Base-by-base conservation (phyloP, 2,329 filamentous ascomycete species). In the Talaromyces sp. region DNA sequence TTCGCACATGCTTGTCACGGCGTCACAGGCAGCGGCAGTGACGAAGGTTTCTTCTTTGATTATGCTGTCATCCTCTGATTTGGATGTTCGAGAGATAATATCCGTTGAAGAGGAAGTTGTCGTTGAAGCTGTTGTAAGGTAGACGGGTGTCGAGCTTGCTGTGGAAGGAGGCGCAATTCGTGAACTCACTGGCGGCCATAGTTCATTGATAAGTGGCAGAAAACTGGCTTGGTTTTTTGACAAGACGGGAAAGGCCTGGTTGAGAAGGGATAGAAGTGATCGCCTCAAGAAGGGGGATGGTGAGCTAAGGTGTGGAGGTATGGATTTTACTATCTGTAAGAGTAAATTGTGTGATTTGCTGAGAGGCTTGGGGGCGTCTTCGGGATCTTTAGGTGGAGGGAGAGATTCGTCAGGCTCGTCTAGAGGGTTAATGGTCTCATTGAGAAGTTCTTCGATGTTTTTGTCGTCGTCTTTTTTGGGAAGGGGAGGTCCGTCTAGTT, bases 291-390 rank as follows among this genome's bases (percentile, higher is more conserved):
- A 86, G 0, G 93, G 88, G 0, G 92, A 93, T 0, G 91, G 89
- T 0, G 92, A 93, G 6, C 94, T 93, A 11, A 99, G 85, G 76
- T 97, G 95, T 74, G 97, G 89, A 73, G 97, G 93, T 5, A 93
- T 94, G 0, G 96, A 87, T 58, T 86, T 86, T 27, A 93, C 87
- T 64, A 99, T 95, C 65, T 89, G 89, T 39, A 92, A 84, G 3
- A 98, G 86, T 11, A 97, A 84, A n/a, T 83, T 83, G 76, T 96
- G 96, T 0, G 91, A 91, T 69, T 90, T 90, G 54, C 90, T 90
- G 41, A 85, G 79, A 0, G 89, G 88, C n/a, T 88, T 87, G 22
- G 85, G 82, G 61, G 66, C 69, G 65, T 86, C 84, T 35, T 85
- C 81, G 24, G 79, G 76, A 72, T 89, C 84, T 50, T 76, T 76